Evolutionary conservation across 352 stramenopile species (phyloP).

Genomic region (Globisporangium ultimum): DNA sequence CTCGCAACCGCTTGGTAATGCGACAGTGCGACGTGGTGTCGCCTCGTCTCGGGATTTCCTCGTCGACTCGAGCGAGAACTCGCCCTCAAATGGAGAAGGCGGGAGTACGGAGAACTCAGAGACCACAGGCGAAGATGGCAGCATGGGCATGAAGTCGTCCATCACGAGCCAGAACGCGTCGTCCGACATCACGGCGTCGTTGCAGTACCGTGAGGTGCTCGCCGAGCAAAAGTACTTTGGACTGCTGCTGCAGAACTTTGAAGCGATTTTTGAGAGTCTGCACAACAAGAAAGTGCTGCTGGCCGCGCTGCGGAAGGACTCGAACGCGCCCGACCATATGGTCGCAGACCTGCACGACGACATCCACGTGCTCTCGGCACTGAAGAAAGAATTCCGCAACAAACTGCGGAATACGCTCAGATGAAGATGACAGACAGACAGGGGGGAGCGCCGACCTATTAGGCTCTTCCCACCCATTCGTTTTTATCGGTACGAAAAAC

Average conservation of each 20-base stretch:
- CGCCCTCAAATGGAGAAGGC: constrained; percentile 27
- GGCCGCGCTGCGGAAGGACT: constrained; percentile 65
- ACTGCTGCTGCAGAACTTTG: constrained; percentile 79
- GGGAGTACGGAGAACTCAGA: constrained; percentile 76
- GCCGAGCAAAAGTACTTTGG: constrained; percentile 81
- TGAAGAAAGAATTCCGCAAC: constrained; percentile 81
- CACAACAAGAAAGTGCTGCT: constrained; percentile 85
- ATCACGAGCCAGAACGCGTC: constrained; percentile 42
- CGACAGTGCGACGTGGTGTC: neutral
- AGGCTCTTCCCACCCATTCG: too few species aligned
- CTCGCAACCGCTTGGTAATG: neutral
- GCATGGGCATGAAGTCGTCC: constrained; percentile 43
- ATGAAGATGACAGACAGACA: constrained; percentile 16
- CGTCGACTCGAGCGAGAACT: constrained; percentile 20
- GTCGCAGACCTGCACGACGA: constrained; percentile 77
- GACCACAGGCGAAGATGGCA: constrained; percentile 70
- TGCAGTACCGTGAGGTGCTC: constrained; percentile 47
- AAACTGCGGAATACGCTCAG: constrained; percentile 61
- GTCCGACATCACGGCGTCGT: constrained; percentile 17
- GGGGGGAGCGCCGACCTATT: too few species aligned
- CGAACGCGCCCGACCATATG: constrained; percentile 60
- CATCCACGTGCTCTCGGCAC: constrained; percentile 73
- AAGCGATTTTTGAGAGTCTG: constrained; percentile 79
- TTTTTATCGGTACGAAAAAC: too few species aligned
- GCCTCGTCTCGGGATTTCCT: constrained; percentile 4